A percentile compares a stretch with the other conserved stretches of the same genome.
phyloP scores from a whole-genome alignment of 306 rosid species.

The Cicer chorassanicum region DNA sequence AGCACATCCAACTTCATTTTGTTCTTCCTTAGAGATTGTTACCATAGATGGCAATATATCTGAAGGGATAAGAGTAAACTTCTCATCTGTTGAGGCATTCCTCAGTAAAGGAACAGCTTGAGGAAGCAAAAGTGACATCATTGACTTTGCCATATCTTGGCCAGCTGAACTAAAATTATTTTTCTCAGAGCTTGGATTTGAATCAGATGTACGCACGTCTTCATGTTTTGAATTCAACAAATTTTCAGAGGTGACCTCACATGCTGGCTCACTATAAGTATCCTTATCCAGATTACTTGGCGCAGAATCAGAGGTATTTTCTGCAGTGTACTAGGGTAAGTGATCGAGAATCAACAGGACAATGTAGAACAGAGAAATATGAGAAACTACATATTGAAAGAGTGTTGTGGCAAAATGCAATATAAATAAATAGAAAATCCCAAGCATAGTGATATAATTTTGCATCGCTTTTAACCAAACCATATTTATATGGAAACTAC shows the following conservation, averaged over 20 bases:
- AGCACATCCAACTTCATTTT: slow-evolving; percentile 40
- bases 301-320: slow-evolving; percentile 49
- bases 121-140: slow-evolving; percentile 87
- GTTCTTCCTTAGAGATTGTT: slow-evolving; percentile 45
- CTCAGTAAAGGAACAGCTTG: slow-evolving; percentile 83
- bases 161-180: slow-evolving; percentile 63
- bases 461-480: not conserved
- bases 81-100: slow-evolving; percentile 55
- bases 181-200: slow-evolving; percentile 52
- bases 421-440: slow-evolving; percentile 27
- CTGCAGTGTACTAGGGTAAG: slow-evolving; percentile 58
- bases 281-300: slow-evolving; percentile 50
- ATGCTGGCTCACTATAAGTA: slow-evolving; percentile 36
- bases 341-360: slow-evolving; percentile 17
- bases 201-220: slow-evolving; percentile 46
- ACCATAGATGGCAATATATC: slow-evolving; percentile 42
- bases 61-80: slow-evolving; percentile 41
- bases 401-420: not conserved
- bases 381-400: slow-evolving; percentile 34
- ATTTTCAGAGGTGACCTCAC: slow-evolving; percentile 49
- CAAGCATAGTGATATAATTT: not conserved
- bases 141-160: slow-evolving; percentile 71
- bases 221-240: slow-evolving; percentile 49
- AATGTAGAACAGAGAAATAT: slow-evolving; percentile 30
- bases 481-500: not conserved